Base-by-base conservation (phyloP, 805 yeast species). In the Pichia cabralensis region DNA sequence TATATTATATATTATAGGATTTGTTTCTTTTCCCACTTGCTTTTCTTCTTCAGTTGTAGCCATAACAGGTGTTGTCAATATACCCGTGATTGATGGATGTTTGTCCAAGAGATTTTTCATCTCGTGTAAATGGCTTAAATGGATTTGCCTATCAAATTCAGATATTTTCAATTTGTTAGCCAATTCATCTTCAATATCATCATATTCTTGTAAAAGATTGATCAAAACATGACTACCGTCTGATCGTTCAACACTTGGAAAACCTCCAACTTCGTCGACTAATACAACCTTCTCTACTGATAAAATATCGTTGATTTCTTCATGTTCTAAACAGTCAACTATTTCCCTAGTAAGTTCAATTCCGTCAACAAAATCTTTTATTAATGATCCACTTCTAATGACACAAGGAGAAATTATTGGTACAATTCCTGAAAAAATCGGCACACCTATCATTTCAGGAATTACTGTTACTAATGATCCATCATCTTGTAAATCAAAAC, bases 1-100 rank as follows among this genome's bases (percentile, higher is more conserved):
- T 12, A 92, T 70, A 52, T 92, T 92, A 56, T 88, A 84, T 12
- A 92, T 74, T 27, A 92, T 69, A 2, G 99, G 98, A 53, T 92
- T 92, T 40, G 77, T 61, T 32, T 70, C 46, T 37, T 51, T 41
- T 13, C 34, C 37, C 12, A 89, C 69, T 2, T 97, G 97, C 52
- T 92, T 89, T 40, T 76, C 61, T 31, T 69, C 43, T 41, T 52
- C 43, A 26, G 42, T 42, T 3, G 82, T 74, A 19, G 94, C 89
- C 16, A 84, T 74, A 13, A 34, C 43, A 8, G 94, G 82, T 0
- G 96, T 84, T 0, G 97, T 89, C 22, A 92, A 80, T 3, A 92
- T 62, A 0, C 96, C 98, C 1, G 88, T 73, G 1, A 72, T 55
- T 4, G 60, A 41, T 1, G 84, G 74, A 3, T 78, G 60, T 8